These are phyloP conservation scores for Chrysanthemum lavandulifolium DNA, from an alignment of 129 eudicot species.

Conservation along the genomic window DNA sequence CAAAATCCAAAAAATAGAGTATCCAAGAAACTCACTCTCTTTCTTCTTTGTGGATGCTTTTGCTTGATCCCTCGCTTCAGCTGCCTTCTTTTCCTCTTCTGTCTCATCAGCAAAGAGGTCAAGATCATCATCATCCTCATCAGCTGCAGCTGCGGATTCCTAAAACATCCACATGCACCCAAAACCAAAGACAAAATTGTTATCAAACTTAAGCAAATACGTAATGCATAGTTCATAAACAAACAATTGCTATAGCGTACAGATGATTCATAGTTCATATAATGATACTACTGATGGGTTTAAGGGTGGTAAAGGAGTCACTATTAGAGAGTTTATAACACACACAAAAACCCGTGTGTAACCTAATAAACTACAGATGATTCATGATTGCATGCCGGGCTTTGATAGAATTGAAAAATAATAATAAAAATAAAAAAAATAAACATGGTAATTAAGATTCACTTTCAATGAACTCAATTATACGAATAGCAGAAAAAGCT, in stretches of 20 bases:
- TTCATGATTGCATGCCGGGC: slow-evolving; percentile 1
- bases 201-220: not conserved
- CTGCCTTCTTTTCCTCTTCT: slow-evolving; percentile 95
- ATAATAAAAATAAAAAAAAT: no score
- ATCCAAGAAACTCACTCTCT: slow-evolving; percentile 65
- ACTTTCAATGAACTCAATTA: not conserved
- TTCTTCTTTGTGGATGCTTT: slow-evolving; percentile 90
- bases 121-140: slow-evolving; percentile 91
- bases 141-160: slow-evolving; percentile 78
- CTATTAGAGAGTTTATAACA: not conserved
- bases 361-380: not conserved
- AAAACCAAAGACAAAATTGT: not conserved
- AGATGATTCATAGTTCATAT: no score
- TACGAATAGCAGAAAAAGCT: not conserved
- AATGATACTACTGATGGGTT: not conserved
- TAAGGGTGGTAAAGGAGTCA: not conserved
- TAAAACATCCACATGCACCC: slow-evolving; percentile 24
- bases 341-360: not conserved
- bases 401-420: not conserved
- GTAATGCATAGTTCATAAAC: not conserved
- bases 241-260: no score
- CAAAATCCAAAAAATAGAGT: not conserved
- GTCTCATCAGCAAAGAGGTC: slow-evolving; percentile 98
- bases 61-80: slow-evolving; percentile 69
- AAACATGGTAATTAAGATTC: not conserved